Evolutionary conservation across 2,329 filamentous ascomycete genomes (phyloP), one percentile per base, ranked within the genome.

Genomic region (Botrytis tulipae): DNA sequence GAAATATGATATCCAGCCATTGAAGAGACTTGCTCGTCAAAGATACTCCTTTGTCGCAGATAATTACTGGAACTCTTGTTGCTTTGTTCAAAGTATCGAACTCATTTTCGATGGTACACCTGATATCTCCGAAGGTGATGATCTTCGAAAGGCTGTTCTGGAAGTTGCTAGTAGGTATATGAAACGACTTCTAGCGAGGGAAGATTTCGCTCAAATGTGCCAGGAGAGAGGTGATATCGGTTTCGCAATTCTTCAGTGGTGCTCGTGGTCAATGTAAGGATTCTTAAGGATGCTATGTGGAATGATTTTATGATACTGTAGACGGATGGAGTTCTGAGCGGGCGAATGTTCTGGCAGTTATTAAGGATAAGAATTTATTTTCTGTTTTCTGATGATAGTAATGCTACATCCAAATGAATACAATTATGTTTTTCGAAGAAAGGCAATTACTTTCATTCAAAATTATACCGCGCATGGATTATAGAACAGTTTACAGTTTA

Each of bases 71-170:
- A 73, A 74, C 12, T 71, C 59, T 25, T 35, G 40, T n/a, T 44
- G 7, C 0, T 76, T 76, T 44, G 57, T 73, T 4, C 29, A 70
- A 20, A 75, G 66, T 37, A 35, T 76, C 32, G 54, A 67, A 54
- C 20, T 77, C 6, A 70, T 76, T 9, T 77, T 75, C 46, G 74
- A 76, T 32, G 61, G 71, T 5, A 75, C 73, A 0, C 71, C 74
- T 29, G 73, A 75, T 18, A 68, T 51, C 10, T 35, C 35, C 7
- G 10, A 16, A 29, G 37, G 61, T 5, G 70, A 74, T 46, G 29
- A 25, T 25, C 48, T 76, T 25, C 69, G 74, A 3, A 35, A 74
- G 20, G 20, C 42, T 6, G 61, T 46, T 25, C 62, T 71, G 32
- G 60, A 62, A 4, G 51, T 40, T 14, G 74, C 72, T 18, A 65